Conservation (phyloP, 768 basidiomycete species). For the Mycena crocata region DNA sequence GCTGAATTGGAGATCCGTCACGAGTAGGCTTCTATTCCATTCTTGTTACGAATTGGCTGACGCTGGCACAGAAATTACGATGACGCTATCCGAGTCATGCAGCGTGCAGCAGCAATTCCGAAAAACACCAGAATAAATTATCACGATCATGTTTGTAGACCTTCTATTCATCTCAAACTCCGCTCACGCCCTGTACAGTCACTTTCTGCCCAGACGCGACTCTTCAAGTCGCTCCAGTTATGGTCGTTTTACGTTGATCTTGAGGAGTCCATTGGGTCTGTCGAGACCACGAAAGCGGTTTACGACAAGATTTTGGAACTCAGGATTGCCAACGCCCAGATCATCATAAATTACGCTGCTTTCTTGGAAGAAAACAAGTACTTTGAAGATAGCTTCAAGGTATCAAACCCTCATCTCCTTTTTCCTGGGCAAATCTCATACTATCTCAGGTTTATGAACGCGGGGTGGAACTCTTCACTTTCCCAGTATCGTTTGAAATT, state of each 20-base stretch:
- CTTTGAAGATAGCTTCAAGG: conserved; percentile 99
- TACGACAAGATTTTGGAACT: conserved; percentile 98
- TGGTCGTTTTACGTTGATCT: conserved; percentile 99
- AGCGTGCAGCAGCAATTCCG: conserved; percentile 91
- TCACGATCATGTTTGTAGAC: conserved; percentile 87
- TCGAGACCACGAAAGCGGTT: conserved; percentile 90
- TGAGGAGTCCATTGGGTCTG: conserved; percentile 95
- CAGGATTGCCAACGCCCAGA: conserved; percentile 97
- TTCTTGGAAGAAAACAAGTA: conserved; percentile 99
- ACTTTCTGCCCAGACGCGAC: conserved; percentile 84
- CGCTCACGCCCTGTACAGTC: conserved; percentile 56
- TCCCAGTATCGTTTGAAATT: conserved; percentile 97
- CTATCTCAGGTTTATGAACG: conserved; percentile 86
- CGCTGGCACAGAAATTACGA: conserved; percentile 84
- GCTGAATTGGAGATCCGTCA: conserved; percentile 97
- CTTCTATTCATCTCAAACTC: neutral
- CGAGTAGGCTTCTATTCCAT: conserved; percentile 71
- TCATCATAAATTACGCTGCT: conserved; percentile 96
- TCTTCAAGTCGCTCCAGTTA: conserved; percentile 98
- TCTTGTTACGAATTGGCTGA: conserved; percentile 26
- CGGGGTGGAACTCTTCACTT: conserved; percentile 96
- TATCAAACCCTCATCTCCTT: conserved; percentile 39
- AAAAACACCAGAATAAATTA: conserved; percentile 92
- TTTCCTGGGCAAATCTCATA: conserved; percentile 23
- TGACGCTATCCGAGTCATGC: conserved; percentile 95